Evolutionary conservation across 805 yeast species (phyloP).

Genomic region (Naumovozyma baii): DNA sequence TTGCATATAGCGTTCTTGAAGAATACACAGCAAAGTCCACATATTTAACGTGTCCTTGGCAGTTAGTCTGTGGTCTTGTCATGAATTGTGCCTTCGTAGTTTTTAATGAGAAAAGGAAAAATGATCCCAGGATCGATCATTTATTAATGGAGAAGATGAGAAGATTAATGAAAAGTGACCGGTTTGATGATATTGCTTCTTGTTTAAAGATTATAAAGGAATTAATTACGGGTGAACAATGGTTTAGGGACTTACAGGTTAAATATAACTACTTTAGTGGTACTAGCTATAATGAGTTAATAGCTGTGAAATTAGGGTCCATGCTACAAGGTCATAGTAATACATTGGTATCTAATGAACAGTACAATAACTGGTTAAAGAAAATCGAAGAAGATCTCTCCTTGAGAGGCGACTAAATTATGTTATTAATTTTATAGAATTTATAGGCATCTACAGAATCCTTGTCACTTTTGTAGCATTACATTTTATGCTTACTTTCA

Average conservation of each 20-base stretch:
- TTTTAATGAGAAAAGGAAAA: conserved; percentile 37
- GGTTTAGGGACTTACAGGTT: conserved; percentile 50
- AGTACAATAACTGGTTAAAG: conserved; percentile 28
- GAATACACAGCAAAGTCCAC: conserved; percentile 42
- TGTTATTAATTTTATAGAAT: no score
- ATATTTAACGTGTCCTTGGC: conserved; percentile 57
- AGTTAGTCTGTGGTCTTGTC: conserved; percentile 56
- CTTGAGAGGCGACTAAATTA: conserved; percentile 9
- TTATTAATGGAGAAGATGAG: conserved; percentile 43
- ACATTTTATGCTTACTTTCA: no score
- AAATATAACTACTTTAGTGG: conserved; percentile 32
- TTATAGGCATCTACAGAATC: no score
- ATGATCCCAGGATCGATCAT: conserved; percentile 41
- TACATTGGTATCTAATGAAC: conserved; percentile 26
- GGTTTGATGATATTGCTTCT: conserved; percentile 38
- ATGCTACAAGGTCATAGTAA: conserved; percentile 29
- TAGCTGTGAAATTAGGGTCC: conserved; percentile 25
- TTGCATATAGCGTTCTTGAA: conserved; percentile 41
- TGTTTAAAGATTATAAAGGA: conserved; percentile 48
- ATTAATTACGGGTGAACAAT: conserved; percentile 45
- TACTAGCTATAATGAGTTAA: conserved; percentile 17
- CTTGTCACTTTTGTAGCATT: no score
- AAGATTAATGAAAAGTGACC: conserved; percentile 41
- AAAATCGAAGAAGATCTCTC: conserved; percentile 24
- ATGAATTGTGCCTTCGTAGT: conserved; percentile 49